These are phyloP conservation scores for Citrus australasica DNA, from an alignment of 345 rosid genomes.

Conservation along the genomic window DNA sequence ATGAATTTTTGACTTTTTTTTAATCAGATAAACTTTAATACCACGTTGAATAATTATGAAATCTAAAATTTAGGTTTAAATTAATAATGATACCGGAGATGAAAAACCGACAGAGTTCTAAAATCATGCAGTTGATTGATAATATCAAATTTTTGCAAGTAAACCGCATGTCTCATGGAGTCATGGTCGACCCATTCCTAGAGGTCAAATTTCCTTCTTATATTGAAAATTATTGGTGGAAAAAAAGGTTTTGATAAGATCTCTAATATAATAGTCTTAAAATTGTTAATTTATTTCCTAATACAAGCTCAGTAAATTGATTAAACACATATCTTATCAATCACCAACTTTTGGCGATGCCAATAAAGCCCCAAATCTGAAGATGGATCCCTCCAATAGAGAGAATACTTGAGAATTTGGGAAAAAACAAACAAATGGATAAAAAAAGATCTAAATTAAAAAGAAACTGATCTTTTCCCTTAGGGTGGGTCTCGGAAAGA, in stretches of 20 bases:
- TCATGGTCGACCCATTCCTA: not conserved
- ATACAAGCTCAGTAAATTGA: not conserved
- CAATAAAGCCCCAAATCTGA: slow-evolving; percentile 5
- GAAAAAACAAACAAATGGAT: slow-evolving; percentile 19
- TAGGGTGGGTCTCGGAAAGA: slow-evolving; percentile 6
- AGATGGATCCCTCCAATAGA: slow-evolving; percentile 16
- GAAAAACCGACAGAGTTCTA: no score
- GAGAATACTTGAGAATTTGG: slow-evolving; percentile 15
- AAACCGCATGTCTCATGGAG: no score
- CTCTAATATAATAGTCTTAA: not conserved
- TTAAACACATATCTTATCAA: not conserved
- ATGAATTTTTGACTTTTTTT: no score
- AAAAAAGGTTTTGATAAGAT: not conserved
- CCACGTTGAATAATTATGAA: no score
- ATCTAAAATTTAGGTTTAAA: no score
- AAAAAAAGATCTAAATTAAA: not conserved
- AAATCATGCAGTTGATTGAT: not conserved
- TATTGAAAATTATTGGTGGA: not conserved
- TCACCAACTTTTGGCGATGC: slow-evolving; percentile 15
- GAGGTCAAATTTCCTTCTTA: not conserved
- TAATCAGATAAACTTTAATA: no score
- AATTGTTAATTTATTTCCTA: not conserved
- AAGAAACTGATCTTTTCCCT: slow-evolving; percentile 11
- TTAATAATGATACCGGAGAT: no score
- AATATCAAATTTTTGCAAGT: no score